A percentile compares a stretch with the other conserved stretches of the same genome.
Conservation (phyloP, 2,329 filamentous ascomycete genomes). For the Sphaerostilbella broomeana region DNA sequence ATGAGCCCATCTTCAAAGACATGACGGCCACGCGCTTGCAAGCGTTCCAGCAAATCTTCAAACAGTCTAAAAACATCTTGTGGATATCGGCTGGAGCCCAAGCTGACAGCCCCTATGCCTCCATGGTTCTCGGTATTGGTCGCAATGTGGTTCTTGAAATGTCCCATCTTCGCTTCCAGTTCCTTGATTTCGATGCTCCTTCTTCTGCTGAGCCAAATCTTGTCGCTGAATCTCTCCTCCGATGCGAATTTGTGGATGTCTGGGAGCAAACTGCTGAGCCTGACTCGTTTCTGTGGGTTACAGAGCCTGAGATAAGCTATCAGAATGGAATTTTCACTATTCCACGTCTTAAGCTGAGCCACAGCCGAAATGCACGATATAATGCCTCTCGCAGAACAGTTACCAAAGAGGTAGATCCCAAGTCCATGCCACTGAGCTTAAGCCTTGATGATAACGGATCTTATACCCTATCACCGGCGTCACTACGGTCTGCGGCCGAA, state of each 20-base stretch:
- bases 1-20: constrained; percentile 10
- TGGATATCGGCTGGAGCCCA: constrained; percentile 10
- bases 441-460: background rate
- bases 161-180: constrained; percentile 8
- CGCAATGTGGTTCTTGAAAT: constrained; percentile 8
- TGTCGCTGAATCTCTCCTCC: constrained; percentile 11
- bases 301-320: constrained; percentile 12
- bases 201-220: constrained; percentile 6
- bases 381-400: constrained; percentile 8
- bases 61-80: constrained; percentile 10
- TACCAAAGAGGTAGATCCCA: background rate
- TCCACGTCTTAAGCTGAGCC: constrained; percentile 5
- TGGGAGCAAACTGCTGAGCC: background rate
- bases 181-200: constrained; percentile 10
- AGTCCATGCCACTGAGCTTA: no score
- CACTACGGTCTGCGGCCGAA: background rate
- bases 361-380: constrained; percentile 7
- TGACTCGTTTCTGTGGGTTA: constrained; percentile 12
- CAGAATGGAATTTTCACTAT: constrained; percentile 7
- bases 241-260: constrained; percentile 9
- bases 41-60: constrained; percentile 1
- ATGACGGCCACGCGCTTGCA: constrained; percentile 3
- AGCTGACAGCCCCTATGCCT: constrained; percentile 10
- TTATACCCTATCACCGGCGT: background rate
- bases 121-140: constrained; percentile 10